Evolutionary conservation across 1,139 yeast species (phyloP).

Genomic region (Geotrichum fermentans): DNA sequence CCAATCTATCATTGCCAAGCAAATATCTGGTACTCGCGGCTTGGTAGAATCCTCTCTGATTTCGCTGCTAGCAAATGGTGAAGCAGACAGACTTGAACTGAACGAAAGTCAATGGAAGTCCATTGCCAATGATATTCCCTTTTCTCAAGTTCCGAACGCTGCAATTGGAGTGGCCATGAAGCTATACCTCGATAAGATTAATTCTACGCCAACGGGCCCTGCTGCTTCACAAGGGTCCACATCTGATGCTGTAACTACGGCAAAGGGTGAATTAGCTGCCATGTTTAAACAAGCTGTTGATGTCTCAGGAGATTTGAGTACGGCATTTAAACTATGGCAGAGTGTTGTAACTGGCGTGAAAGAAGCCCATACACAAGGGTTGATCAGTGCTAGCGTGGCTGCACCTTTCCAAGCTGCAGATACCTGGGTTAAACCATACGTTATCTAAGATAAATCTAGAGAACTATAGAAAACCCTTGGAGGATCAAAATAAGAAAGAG

Average conservation of each 20-base stretch:
- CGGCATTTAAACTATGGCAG: slow-evolving; percentile 43
- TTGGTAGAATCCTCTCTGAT: slow-evolving; percentile 51
- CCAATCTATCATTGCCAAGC: slow-evolving; percentile 59
- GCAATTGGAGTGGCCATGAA: slow-evolving; percentile 41
- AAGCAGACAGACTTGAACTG: slow-evolving; percentile 39
- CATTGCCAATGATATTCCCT: slow-evolving; percentile 58
- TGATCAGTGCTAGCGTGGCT: slow-evolving; percentile 39
- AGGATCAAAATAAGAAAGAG: neutral
- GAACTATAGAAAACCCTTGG: neutral
- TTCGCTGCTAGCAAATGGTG: slow-evolving; percentile 53
- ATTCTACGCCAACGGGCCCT: slow-evolving; percentile 24
- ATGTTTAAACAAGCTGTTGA: slow-evolving; percentile 34
- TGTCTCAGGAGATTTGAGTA: slow-evolving; percentile 42
- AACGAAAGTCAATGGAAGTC: slow-evolving; percentile 53
- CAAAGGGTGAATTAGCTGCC: slow-evolving; percentile 22
- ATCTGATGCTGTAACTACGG: slow-evolving; percentile 22
- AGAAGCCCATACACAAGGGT: slow-evolving; percentile 37
- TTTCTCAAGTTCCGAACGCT: slow-evolving; percentile 45
- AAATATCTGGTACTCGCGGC: slow-evolving; percentile 50
- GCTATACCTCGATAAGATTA: slow-evolving; percentile 37
- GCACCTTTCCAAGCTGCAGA: slow-evolving; percentile 43
- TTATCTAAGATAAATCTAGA: slow-evolving; percentile 5
- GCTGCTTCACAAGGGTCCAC: slow-evolving; percentile 15
- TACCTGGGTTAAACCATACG: slow-evolving; percentile 38
- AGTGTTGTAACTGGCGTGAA: slow-evolving; percentile 32